Conservation (phyloP, 2,329 filamentous ascomycete genomes). For the Penicillium sp. region DNA sequence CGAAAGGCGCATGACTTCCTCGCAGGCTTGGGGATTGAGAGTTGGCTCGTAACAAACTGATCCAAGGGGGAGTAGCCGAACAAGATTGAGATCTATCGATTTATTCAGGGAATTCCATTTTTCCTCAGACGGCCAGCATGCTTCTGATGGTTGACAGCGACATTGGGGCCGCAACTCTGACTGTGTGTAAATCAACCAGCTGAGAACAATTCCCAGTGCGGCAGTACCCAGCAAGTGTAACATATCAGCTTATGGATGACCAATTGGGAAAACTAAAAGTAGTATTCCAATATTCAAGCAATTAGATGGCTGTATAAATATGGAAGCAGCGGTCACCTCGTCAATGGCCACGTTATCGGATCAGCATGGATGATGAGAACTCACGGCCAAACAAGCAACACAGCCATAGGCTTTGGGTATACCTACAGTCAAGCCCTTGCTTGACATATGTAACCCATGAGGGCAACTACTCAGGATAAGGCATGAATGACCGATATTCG, state of each 20-base stretch:
- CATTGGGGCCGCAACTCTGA: not conserved
- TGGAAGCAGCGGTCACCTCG: not conserved
- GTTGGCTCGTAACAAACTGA: not conserved
- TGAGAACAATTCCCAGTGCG: not conserved
- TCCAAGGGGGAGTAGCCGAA: not conserved
- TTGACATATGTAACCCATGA: not conserved
- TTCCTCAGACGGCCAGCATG: not conserved
- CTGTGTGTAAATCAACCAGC: not conserved
- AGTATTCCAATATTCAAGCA: not conserved
- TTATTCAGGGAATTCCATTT: not conserved
- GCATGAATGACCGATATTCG: not conserved
- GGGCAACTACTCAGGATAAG: not conserved
- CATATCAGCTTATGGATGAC: not conserved
- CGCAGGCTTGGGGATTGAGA: not conserved
- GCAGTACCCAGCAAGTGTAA: not conserved
- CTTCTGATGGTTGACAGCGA: not conserved
- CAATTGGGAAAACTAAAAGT: not conserved
- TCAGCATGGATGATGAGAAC: not conserved
- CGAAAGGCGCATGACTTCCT: not conserved
- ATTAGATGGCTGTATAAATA: not conserved
- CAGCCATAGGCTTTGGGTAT: not conserved
- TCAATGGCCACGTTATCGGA: not conserved
- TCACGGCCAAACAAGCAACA: not conserved
- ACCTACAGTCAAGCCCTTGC: not conserved
- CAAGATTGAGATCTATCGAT: not conserved